These are phyloP conservation scores for Auriscalpium microsporum DNA, from an alignment of 768 basidiomycete genomes.

Conservation along the genomic window DNA sequence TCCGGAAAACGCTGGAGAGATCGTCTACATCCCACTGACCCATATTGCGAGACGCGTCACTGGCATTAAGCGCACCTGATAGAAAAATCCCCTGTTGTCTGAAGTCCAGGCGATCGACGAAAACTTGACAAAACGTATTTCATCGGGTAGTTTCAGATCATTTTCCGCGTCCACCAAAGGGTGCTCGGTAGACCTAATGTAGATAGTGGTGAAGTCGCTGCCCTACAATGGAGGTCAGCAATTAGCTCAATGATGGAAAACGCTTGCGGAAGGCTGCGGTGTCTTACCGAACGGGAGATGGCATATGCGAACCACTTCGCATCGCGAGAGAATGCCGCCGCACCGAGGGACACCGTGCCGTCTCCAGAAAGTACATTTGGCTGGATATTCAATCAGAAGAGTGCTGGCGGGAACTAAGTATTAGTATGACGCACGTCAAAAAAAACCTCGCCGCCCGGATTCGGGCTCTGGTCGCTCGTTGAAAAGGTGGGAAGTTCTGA, in stretches of 20 bases:
- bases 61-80: slow-evolving; percentile 39
- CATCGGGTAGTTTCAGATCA: slow-evolving; percentile 50
- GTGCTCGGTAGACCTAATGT: slow-evolving; percentile 51
- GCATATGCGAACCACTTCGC: slow-evolving; percentile 73
- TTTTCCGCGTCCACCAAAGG: slow-evolving; percentile 44
- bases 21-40: not conserved
- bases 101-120: slow-evolving; percentile 64
- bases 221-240: slow-evolving; percentile 35
- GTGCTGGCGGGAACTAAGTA: not conserved
- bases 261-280: not conserved
- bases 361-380: slow-evolving; percentile 66
- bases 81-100: slow-evolving; percentile 79
- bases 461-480: slow-evolving; percentile 11
- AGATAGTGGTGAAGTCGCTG: slow-evolving; percentile 64
- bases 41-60: not conserved
- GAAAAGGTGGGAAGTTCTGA: slow-evolving; percentile 43
- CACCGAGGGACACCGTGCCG: slow-evolving; percentile 57
- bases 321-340: slow-evolving; percentile 50
- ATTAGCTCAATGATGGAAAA: not conserved
- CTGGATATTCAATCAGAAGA: slow-evolving; percentile 23
- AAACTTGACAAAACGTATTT: slow-evolving; percentile 71
- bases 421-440: slow-evolving; percentile 50
- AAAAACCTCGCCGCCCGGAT: slow-evolving; percentile 57
- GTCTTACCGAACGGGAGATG: slow-evolving; percentile 58
- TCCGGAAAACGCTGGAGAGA: slow-evolving; percentile 45